A percentile compares a stretch with the other conserved stretches of the same genome.
phyloP scores from a whole-genome alignment of 257 asterid species.

The Solanum ossicruentum region DNA sequence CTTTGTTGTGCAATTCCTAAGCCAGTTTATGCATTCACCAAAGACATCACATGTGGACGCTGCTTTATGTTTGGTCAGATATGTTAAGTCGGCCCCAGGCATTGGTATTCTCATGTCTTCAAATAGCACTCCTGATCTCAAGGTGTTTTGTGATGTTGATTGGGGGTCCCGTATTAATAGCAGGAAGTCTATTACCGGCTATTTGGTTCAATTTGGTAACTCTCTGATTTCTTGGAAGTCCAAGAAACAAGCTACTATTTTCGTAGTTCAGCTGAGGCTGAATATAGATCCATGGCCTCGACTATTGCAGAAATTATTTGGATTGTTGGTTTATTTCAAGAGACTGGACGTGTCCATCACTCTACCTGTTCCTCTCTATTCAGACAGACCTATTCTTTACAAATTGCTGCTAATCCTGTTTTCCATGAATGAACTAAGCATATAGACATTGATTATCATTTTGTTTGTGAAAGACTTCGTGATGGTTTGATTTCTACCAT shows the following conservation, averaged over 20 bases:
- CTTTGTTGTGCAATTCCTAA: no score
- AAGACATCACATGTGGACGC: no score
- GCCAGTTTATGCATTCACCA: no score
- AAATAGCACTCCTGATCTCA: rapidly evolving
- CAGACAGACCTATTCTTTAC: no score
- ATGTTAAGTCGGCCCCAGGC: no score
- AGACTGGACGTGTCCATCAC: neutral
- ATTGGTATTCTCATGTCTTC: no score
- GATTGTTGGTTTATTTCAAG: neutral
- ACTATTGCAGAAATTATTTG: neutral
- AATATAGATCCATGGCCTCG: neutral
- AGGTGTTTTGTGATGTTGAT: neutral
- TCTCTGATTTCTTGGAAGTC: neutral
- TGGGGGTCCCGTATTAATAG: neutral
- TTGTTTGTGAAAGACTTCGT: no score
- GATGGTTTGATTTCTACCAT: no score
- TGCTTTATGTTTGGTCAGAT: rapidly evolving
- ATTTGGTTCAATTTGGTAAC: rapidly evolving
- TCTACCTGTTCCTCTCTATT: no score
- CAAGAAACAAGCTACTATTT: neutral
- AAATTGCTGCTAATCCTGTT: neutral
- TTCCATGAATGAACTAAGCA: no score
- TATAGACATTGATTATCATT: no score
- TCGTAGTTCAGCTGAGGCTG: neutral
- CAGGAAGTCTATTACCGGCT: neutral